These are phyloP conservation scores for Paramecium sonneborni DNA, from an alignment of 73 alveolate genomes.

Conservation along the genomic window DNA sequence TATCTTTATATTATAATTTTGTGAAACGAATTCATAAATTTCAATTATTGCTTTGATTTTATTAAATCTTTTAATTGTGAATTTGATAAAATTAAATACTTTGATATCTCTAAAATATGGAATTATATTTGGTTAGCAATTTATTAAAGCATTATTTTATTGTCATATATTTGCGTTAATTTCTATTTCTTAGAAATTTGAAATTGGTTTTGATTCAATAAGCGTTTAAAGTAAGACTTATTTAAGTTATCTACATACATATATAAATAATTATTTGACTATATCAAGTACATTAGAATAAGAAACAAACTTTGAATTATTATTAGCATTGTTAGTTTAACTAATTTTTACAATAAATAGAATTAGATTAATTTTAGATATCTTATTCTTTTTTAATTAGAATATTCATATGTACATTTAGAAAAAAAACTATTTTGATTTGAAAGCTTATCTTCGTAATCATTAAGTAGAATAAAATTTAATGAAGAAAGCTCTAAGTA, in stretches of 20 bases:
- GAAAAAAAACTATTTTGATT: background rate
- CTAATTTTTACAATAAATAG: background rate
- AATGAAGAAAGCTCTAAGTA: background rate
- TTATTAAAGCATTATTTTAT: background rate
- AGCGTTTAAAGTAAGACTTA: background rate
- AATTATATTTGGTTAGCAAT: background rate
- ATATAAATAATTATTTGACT: background rate
- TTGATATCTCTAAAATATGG: background rate
- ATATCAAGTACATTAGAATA: background rate
- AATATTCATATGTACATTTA: background rate
- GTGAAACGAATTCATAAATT: background rate
- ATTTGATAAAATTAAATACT: background rate
- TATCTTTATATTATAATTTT: background rate
- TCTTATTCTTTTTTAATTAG: background rate
- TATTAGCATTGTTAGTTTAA: background rate
- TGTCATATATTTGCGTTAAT: background rate
- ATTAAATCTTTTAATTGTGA: background rate
- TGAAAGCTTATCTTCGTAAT: background rate
- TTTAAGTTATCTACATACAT: background rate
- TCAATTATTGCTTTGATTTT: background rate
- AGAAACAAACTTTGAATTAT: background rate
- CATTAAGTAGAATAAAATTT: background rate
- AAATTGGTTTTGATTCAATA: background rate
- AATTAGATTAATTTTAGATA: background rate
- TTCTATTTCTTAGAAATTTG: background rate